Conservation (phyloP, 371 early-diverging fungal genomes). For the Mortierella sp. region DNA sequence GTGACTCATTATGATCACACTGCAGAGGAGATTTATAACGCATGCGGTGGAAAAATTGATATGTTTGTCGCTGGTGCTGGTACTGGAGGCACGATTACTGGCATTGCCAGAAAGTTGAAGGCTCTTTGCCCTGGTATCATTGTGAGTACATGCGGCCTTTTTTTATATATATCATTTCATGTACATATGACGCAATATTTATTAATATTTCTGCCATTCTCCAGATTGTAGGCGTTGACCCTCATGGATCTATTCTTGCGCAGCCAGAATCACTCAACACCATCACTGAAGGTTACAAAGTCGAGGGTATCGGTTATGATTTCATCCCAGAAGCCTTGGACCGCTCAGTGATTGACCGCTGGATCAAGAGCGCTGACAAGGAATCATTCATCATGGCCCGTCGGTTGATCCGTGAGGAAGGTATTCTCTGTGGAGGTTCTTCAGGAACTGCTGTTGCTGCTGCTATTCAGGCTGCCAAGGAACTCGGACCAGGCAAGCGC, state of each 20-base stretch:
- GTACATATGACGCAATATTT: slow-evolving; percentile 6
- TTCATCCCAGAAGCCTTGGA: slow-evolving; percentile 95
- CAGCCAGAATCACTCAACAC: slow-evolving; percentile 86
- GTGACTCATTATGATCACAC: slow-evolving; percentile 95
- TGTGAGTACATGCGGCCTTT: slow-evolving; percentile 33
- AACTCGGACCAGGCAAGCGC: slow-evolving; percentile 87
- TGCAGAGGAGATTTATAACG: slow-evolving; percentile 88
- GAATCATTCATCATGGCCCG: slow-evolving; percentile 95
- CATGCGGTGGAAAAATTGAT: slow-evolving; percentile 92
- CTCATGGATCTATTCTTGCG: slow-evolving; percentile 94
- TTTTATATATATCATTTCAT: neutral
- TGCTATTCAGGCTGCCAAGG: slow-evolving; percentile 87
- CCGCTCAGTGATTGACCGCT: slow-evolving; percentile 85
- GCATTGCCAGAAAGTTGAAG: slow-evolving; percentile 93
- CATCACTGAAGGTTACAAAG: slow-evolving; percentile 72
- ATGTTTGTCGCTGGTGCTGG: slow-evolving; percentile 97
- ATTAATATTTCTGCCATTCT: neutral
- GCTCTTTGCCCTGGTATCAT: slow-evolving; percentile 89
- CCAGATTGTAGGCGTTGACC: slow-evolving; percentile 95
- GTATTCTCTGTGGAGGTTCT: slow-evolving; percentile 94
- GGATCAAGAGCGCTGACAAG: slow-evolving; percentile 96
- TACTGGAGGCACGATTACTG: slow-evolving; percentile 98
- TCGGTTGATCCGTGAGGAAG: slow-evolving; percentile 96
- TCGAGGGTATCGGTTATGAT: slow-evolving; percentile 99
- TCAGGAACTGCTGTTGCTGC: slow-evolving; percentile 93